phyloP scores from a whole-genome alignment of 2,329 filamentous ascomycete species.

The Fusarium hostae region DNA sequence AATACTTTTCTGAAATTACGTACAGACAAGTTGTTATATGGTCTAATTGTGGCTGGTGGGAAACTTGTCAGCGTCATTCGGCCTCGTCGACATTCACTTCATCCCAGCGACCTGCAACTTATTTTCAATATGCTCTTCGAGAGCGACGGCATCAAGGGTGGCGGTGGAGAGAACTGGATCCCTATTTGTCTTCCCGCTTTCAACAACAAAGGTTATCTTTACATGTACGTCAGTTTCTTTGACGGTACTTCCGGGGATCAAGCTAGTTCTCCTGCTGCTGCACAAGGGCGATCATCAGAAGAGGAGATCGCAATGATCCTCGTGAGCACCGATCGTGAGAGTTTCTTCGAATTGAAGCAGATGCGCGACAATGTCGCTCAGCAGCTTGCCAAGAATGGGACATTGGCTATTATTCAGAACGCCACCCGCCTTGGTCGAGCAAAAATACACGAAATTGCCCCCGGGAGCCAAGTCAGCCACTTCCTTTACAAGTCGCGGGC shows the following conservation, averaged over 20 bases:
- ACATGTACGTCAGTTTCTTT: constrained; percentile 99
- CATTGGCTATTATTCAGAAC: constrained; percentile 77
- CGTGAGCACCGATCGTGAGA: constrained; percentile 92
- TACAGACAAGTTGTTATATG: constrained; percentile 85
- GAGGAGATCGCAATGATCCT: constrained; percentile 91
- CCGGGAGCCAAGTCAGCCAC: constrained; percentile 83
- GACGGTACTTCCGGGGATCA: constrained; percentile 63
- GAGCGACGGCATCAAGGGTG: constrained; percentile 89
- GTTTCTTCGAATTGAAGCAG: constrained; percentile 87
- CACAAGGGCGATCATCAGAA: constrained; percentile 72
- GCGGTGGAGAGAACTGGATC: constrained; percentile 95
- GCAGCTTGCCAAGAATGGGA: constrained; percentile 80
- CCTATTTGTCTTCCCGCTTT: constrained; percentile 95
- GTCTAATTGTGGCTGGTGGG: constrained; percentile 90
- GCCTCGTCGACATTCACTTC: constrained; percentile 92
- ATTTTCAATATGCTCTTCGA: constrained; percentile 99
- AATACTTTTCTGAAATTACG: constrained; percentile 84
- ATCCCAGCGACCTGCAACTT: constrained; percentile 93
- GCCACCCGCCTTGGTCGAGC: constrained; percentile 79
- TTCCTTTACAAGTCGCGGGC: constrained; percentile 95
- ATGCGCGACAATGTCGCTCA: constrained; percentile 72
- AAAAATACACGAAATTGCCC: constrained; percentile 77
- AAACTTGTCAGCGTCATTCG: constrained; percentile 94
- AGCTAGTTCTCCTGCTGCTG: constrained; percentile 61
- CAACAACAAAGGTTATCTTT: constrained; percentile 95